These are phyloP conservation scores for Dryas integrifolia DNA, from an alignment of 331 rosid genomes.

Conservation along the genomic window DNA sequence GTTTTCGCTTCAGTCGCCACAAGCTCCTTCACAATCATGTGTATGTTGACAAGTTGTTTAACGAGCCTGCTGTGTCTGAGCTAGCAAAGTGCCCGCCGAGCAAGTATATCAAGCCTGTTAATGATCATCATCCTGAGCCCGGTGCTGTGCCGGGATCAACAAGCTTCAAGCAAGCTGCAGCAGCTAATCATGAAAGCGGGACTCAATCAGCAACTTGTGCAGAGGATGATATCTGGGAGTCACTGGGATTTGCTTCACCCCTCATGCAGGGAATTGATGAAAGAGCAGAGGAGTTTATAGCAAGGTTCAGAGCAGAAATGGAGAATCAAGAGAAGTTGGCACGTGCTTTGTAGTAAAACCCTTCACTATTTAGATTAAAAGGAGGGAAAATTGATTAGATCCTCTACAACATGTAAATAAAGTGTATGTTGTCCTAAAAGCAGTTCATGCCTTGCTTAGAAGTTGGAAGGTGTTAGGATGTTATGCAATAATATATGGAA, in stretches of 20 bases:
- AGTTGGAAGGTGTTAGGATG: too few species aligned
- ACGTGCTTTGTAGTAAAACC: constrained; percentile 29
- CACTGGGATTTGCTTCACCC: constrained; percentile 55
- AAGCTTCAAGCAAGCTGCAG: not conserved
- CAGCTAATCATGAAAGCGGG: constrained; percentile 11
- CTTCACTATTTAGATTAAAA: not conserved
- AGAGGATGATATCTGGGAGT: constrained; percentile 59
- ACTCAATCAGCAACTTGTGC: not conserved
- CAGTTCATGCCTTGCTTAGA: too few species aligned
- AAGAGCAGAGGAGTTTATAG: constrained; percentile 68
- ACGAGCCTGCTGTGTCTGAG: constrained; percentile 37
- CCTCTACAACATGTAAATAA: not conserved
- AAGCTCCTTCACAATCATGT: constrained; percentile 26
- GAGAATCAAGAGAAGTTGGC: constrained; percentile 54
- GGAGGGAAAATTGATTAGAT: not conserved
- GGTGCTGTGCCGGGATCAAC: too few species aligned
- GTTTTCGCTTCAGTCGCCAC: not conserved
- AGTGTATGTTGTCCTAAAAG: not conserved
- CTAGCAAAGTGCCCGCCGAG: not conserved
- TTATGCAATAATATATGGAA: too few species aligned
- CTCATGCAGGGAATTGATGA: constrained; percentile 53
- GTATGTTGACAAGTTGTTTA: constrained; percentile 61
- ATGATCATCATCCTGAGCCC: not conserved
- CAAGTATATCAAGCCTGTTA: not conserved
- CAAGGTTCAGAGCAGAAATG: constrained; percentile 51